phyloP scores from a whole-genome alignment of 371 early-diverging fungal genomes.

The Gilbertella persicaria region DNA sequence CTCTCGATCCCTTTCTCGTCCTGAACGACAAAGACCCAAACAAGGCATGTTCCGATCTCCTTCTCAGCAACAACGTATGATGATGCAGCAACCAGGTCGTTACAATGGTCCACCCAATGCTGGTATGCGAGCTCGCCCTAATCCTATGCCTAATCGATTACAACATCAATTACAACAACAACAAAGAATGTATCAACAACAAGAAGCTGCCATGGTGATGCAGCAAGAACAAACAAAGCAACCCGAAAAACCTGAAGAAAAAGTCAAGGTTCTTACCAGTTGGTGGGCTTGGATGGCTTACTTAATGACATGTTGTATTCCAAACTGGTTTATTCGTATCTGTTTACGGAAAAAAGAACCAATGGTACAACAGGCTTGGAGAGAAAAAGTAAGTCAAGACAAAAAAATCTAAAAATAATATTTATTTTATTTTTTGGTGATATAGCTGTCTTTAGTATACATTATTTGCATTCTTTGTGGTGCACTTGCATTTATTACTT shows the following conservation, averaged over 20 bases:
- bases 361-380: slow-evolving; percentile 67
- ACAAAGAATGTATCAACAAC: slow-evolving; percentile 45
- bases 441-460: slow-evolving; percentile 68
- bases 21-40: slow-evolving; percentile 49
- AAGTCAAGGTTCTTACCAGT: slow-evolving; percentile 49
- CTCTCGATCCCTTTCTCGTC: slow-evolving; percentile 44
- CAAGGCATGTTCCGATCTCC: slow-evolving; percentile 49
- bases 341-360: slow-evolving; percentile 46
- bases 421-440: slow-evolving; percentile 29
- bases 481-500: slow-evolving; percentile 64
- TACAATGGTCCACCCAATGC: background rate
- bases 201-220: slow-evolving; percentile 21
- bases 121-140: slow-evolving; percentile 15
- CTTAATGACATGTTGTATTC: slow-evolving; percentile 59
- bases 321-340: slow-evolving; percentile 50
- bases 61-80: slow-evolving; percentile 32
- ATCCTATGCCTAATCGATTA: slow-evolving; percentile 45
- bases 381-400: slow-evolving; percentile 58
- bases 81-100: slow-evolving; percentile 11
- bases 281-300: slow-evolving; percentile 59
- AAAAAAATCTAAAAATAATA: background rate
- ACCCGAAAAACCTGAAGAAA: slow-evolving; percentile 27
- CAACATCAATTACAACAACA: slow-evolving; percentile 51
- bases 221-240: slow-evolving; percentile 25
- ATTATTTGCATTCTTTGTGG: slow-evolving; percentile 64